Evolutionary conservation across 495 filamentous ascomycete species (phyloP), one percentile per base, ranked within the genome.

Genomic region (Penicillium arizonense): DNA sequence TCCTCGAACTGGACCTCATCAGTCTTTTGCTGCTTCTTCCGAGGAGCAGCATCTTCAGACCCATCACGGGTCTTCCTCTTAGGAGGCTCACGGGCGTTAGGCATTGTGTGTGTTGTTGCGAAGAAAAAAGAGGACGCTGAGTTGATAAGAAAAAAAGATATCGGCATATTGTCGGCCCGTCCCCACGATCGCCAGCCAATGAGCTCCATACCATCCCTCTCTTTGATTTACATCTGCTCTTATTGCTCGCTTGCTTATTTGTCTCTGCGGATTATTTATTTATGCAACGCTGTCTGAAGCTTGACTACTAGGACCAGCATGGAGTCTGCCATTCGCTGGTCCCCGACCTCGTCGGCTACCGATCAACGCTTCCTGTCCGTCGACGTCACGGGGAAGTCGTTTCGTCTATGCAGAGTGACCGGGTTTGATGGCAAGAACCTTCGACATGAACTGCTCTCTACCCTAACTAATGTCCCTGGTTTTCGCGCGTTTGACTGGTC

Each of bases 401-500:
- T 97, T 57, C 86, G 87, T 51, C 79, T 96, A 18, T 94, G 91
- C 66, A 82, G 83, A 56, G 82, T 94, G 9, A 84, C 79, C 3
- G 76, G 78, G 2, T 77, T 84, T 57, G 80, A 82, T 23, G 71
- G 76, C 40, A 79, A 76, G 5, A 67, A 66, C 6, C 75, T 95
- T 34, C 77, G 85, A 32, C 90, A 87, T 74, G 75, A 86, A 50
- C 82, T 83, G 42, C 59, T 90, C 3, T 82, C 85, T 8, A 87
- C 87, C 34, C 84, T 90, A 56, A 82, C 83, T 55, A 89, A 91
- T 59, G 81, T 97, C 14, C 91, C 91, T n/a, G 77, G 82, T 7
- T 86, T 96, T 62, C 90, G 86, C 44, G 90, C 92, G 24, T 97
- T 96, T 71, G 94, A 97, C 74, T 97, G 95, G 94, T 96, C 95